A percentile compares a stretch with the other conserved stretches of the same genome.
These are phyloP conservation scores for Spergularia azorica DNA, from an alignment of 179 eudicot genomes.

Conservation along the genomic window DNA sequence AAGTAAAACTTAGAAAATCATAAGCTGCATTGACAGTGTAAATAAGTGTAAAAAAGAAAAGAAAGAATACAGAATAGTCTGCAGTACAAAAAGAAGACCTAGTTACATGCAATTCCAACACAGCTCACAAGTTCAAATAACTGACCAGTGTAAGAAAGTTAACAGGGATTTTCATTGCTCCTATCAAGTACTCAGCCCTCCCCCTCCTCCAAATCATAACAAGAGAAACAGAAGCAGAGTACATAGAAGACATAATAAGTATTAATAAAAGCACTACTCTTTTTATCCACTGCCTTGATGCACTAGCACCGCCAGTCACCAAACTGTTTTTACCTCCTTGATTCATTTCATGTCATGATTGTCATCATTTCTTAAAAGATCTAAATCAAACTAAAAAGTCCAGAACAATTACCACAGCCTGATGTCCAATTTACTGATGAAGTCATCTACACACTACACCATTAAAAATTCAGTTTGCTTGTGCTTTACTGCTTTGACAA, in stretches of 20 bases:
- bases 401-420: too few species aligned
- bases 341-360: too few species aligned
- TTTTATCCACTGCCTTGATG: too few species aligned
- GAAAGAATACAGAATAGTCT: background rate
- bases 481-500: too few species aligned
- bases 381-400: too few species aligned
- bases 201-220: background rate
- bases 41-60: background rate
- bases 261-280: background rate
- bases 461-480: too few species aligned
- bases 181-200: constrained; percentile 7
- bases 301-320: too few species aligned
- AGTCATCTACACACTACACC: too few species aligned
- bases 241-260: background rate
- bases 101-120: background rate
- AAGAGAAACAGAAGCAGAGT: background rate
- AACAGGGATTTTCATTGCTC: background rate
- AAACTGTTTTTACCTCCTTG: too few species aligned
- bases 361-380: too few species aligned
- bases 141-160: background rate
- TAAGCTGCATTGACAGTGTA: background rate
- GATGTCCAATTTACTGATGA: too few species aligned
- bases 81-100: background rate
- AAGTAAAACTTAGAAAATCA: background rate
- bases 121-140: background rate